Conservation (phyloP, 179 eudicot genomes). For the Silene coronaria region DNA sequence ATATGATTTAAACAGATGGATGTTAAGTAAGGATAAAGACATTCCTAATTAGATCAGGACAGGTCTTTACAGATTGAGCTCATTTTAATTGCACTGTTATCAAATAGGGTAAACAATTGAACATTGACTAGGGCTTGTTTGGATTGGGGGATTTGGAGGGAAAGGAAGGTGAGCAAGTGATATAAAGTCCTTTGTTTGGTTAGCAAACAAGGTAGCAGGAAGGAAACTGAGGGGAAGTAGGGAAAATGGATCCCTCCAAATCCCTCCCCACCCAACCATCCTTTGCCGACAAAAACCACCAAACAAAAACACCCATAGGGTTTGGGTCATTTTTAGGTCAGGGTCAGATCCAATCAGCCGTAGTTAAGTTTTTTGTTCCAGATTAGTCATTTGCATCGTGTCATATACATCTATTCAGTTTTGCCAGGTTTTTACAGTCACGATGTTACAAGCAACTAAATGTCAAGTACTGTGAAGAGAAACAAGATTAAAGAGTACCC, state of each 20-base stretch:
- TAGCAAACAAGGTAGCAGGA: too few relatives aligned
- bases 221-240: too few relatives aligned
- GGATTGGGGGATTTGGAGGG: too few relatives aligned
- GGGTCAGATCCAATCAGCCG: background rate
- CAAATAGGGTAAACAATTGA: background rate
- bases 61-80: background rate
- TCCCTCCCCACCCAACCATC: too few relatives aligned
- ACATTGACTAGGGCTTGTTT: too few relatives aligned
- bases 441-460: background rate
- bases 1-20: background rate
- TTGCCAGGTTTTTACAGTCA: background rate
- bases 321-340: background rate
- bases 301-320: too few relatives aligned
- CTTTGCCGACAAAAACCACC: too few relatives aligned
- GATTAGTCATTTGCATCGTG: background rate
- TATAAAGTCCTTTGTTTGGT: too few relatives aligned
- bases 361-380: background rate
- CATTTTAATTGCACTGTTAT: background rate
- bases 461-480: background rate
- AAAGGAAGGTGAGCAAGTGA: too few relatives aligned
- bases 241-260: too few relatives aligned
- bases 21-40: background rate
- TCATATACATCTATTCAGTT: background rate
- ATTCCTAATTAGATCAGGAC: background rate
- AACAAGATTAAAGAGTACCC: constrained; percentile 36